These are phyloP conservation scores for Solanum hybrid DNA, from an alignment of 305 asterid species.

Conservation along the genomic window DNA sequence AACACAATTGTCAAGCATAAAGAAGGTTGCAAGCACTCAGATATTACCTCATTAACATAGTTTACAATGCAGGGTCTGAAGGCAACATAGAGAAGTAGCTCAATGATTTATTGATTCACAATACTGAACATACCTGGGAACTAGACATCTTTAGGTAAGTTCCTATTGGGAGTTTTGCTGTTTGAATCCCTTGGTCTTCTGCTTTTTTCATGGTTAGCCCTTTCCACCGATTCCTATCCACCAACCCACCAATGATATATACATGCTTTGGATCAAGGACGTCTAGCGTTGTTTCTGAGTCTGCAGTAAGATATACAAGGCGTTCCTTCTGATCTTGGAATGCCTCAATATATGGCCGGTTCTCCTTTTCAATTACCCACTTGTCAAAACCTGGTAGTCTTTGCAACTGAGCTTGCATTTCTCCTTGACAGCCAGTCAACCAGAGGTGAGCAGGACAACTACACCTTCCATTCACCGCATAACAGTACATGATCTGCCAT, in stretches of 20 bases:
- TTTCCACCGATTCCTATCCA: slow-evolving; percentile 94
- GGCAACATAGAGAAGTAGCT: not conserved
- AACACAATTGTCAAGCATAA: not conserved
- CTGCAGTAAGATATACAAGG: slow-evolving; percentile 88
- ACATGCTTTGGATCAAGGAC: slow-evolving; percentile 72
- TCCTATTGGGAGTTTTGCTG: slow-evolving; percentile 89
- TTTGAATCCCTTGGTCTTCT: slow-evolving; percentile 75
- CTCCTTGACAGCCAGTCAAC: slow-evolving; percentile 85
- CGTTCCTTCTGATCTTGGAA: slow-evolving; percentile 59
- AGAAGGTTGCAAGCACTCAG: not conserved
- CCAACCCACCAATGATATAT: slow-evolving; percentile 90
- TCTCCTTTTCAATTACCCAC: slow-evolving; percentile 82
- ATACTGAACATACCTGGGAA: slow-evolving; percentile 57
- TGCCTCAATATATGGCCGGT: slow-evolving; percentile 50
- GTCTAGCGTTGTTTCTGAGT: slow-evolving; percentile 61
- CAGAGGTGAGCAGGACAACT: slow-evolving; percentile 72
- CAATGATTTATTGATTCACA: not conserved
- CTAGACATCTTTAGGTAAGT: slow-evolving; percentile 81
- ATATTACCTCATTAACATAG: not conserved
- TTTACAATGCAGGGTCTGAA: not conserved
- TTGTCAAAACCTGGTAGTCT: slow-evolving; percentile 75
- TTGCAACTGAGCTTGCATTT: slow-evolving; percentile 61
- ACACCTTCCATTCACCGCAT: slow-evolving; percentile 71
- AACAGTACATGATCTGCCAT: slow-evolving; percentile 85
- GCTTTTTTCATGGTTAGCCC: slow-evolving; percentile 90